Conservation (phyloP, 2,329 filamentous ascomycete genomes). For the Colletotrichum liaoningense region DNA sequence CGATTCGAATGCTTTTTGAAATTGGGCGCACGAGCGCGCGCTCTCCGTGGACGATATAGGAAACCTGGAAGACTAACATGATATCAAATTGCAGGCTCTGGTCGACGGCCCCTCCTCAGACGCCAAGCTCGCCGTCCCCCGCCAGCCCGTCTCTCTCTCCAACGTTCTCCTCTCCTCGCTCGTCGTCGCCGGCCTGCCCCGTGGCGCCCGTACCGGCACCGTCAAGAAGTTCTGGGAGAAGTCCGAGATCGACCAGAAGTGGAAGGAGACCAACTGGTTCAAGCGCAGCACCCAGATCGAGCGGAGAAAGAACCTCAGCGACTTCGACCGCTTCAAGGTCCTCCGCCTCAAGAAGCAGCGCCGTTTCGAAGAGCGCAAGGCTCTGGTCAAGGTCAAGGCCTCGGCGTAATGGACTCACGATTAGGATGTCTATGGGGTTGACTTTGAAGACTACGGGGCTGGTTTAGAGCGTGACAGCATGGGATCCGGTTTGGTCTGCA, state of each 20-base stretch:
- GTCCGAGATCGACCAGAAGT: slow-evolving; percentile 91
- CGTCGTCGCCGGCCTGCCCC: slow-evolving; percentile 86
- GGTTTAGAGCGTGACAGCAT: slow-evolving; percentile 41
- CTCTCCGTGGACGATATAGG: background rate
- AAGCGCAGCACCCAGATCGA: slow-evolving; percentile 90
- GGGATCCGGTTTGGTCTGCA: slow-evolving; percentile 55
- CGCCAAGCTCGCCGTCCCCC: slow-evolving; percentile 82
- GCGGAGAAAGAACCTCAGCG: slow-evolving; percentile 90
- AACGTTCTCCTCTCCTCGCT: slow-evolving; percentile 90
- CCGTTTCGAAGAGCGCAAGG: slow-evolving; percentile 97
- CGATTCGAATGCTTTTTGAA: background rate
- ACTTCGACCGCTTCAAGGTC: slow-evolving; percentile 99
- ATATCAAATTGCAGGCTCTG: slow-evolving; percentile 75
- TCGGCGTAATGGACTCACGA: slow-evolving; percentile 68
- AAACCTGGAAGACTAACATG: slow-evolving; percentile 3
- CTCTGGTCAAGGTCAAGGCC: slow-evolving; percentile 91
- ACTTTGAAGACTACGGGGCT: slow-evolving; percentile 37
- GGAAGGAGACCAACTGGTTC: slow-evolving; percentile 90
- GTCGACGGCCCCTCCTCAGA: slow-evolving; percentile 93
- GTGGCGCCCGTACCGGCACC: slow-evolving; percentile 82
- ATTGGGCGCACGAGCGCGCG: background rate
- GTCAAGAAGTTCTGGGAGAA: slow-evolving; percentile 93
- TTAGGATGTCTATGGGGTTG: slow-evolving; percentile 33
- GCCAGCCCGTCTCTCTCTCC: slow-evolving; percentile 86
- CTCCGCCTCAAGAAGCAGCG: slow-evolving; percentile 99